These are phyloP conservation scores for Rhizophora apiculata DNA, from an alignment of 345 rosid species.

Conservation along the genomic window DNA sequence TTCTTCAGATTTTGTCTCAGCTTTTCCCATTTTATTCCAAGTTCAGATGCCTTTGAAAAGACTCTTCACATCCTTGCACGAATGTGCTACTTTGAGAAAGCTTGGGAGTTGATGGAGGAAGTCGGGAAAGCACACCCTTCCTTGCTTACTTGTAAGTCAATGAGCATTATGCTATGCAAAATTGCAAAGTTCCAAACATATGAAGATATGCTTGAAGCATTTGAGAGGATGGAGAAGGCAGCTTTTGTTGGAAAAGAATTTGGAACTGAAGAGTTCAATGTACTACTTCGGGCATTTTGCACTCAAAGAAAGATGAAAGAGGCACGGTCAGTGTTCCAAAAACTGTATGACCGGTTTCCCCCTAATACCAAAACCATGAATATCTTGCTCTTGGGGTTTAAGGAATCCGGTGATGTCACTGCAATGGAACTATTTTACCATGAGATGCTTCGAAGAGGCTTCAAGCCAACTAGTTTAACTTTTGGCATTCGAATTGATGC, in stretches of 20 bases:
- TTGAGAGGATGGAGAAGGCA: constrained; percentile 55
- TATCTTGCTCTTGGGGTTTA: constrained; percentile 71
- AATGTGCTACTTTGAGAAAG: constrained; percentile 84
- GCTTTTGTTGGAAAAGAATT: constrained; percentile 51
- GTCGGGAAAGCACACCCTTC: constrained; percentile 37
- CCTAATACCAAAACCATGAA: constrained; percentile 79
- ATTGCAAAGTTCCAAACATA: constrained; percentile 61
- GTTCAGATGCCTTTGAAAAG: constrained; percentile 66
- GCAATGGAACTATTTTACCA: constrained; percentile 78
- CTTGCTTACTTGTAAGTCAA: constrained; percentile 61
- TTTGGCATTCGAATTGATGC: constrained; percentile 71
- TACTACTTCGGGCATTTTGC: constrained; percentile 71
- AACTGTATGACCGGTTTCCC: constrained; percentile 49
- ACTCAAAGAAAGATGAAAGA: constrained; percentile 72
- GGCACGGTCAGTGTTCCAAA: constrained; percentile 63
- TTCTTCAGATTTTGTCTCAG: constrained; percentile 54
- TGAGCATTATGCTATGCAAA: constrained; percentile 72
- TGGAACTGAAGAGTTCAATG: constrained; percentile 70
- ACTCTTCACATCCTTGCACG: constrained; percentile 75
- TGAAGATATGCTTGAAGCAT: constrained; percentile 70
- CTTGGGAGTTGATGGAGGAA: constrained; percentile 73
- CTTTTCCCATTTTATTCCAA: constrained; percentile 40
- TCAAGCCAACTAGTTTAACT: constrained; percentile 50
- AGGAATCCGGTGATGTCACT: constrained; percentile 68
- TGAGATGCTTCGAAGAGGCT: constrained; percentile 73